A percentile compares a stretch with the other conserved stretches of the same genome.
Evolutionary conservation across 768 basidiomycete genomes (phyloP).

Genomic region (Suillus discolor): DNA sequence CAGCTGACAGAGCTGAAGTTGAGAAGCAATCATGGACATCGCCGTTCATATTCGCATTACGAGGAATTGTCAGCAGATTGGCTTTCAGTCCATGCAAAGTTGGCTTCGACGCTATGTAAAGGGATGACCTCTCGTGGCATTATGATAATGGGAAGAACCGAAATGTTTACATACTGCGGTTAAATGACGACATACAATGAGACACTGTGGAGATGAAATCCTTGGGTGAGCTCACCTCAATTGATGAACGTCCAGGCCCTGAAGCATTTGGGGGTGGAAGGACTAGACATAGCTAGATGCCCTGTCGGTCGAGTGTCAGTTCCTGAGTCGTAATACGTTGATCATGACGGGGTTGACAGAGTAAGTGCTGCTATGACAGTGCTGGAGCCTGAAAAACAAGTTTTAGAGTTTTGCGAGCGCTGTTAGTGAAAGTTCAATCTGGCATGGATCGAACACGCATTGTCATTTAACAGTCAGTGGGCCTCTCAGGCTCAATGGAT

Average conservation of each 20-base stretch:
- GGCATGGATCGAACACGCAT: background rate
- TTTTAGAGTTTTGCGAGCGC: background rate
- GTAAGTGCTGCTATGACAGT: background rate
- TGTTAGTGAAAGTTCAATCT: background rate
- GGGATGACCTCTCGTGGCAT: background rate
- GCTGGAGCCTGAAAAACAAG: background rate
- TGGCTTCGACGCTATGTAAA: background rate
- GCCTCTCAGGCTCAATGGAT: background rate
- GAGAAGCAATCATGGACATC: background rate
- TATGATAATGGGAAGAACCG: background rate
- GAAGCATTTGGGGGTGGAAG: background rate
- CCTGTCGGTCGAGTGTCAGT: background rate
- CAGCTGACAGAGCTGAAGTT: background rate
- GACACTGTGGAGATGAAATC: background rate
- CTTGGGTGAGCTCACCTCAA: background rate
- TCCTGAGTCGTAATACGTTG: background rate
- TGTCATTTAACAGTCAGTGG: background rate
- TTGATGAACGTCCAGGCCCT: background rate
- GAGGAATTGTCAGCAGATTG: background rate
- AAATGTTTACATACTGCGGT: background rate
- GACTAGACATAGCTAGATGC: background rate
- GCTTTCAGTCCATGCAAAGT: background rate
- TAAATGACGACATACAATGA: background rate
- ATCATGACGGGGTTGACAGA: background rate
- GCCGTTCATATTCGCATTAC: background rate